These are phyloP conservation scores for Henckelia pumila DNA, from an alignment of 257 asterid genomes.

Conservation along the genomic window DNA sequence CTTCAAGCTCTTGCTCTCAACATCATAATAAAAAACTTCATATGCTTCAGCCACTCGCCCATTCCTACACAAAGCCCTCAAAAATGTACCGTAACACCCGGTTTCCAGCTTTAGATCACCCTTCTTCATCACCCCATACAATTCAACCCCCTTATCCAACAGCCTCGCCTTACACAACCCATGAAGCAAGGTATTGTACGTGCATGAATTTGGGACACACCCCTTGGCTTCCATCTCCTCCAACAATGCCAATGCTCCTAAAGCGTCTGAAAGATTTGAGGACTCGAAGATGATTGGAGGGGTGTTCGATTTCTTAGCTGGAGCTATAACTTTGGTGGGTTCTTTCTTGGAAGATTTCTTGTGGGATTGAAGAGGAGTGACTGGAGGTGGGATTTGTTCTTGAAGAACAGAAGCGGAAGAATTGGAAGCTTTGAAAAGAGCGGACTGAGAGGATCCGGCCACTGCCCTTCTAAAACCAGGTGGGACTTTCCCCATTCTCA, in stretches of 20 bases:
- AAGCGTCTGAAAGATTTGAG: slow-evolving; percentile 61
- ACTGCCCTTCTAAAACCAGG: background rate
- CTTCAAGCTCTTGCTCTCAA: slow-evolving; percentile 83
- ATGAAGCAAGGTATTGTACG: slow-evolving; percentile 80
- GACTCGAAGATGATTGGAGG: slow-evolving; percentile 49
- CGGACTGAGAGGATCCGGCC: background rate
- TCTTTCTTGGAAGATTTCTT: slow-evolving; percentile 31
- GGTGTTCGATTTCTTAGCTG: slow-evolving; percentile 14
- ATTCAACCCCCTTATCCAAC: slow-evolving; percentile 63
- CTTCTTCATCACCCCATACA: slow-evolving; percentile 71
- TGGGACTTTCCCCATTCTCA: background rate
- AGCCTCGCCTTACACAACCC: slow-evolving; percentile 82
- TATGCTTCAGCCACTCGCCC: slow-evolving; percentile 87
- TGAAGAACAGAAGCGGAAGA: background rate
- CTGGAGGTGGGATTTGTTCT: background rate
- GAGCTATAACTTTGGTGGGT: slow-evolving; percentile 20
- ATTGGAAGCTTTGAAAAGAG: background rate
- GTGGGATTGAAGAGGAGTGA: slow-evolving; percentile 3
- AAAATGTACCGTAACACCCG: slow-evolving; percentile 72
- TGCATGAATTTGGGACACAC: slow-evolving; percentile 73
- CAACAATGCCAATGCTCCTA: slow-evolving; percentile 70
- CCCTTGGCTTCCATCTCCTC: slow-evolving; percentile 76
- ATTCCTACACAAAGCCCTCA: slow-evolving; percentile 70
- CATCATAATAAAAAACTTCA: slow-evolving; percentile 82
- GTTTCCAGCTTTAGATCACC: slow-evolving; percentile 58